These are phyloP conservation scores for Nicotiana attenuata DNA, from an alignment of 257 asterid species.

Conservation along the genomic window DNA sequence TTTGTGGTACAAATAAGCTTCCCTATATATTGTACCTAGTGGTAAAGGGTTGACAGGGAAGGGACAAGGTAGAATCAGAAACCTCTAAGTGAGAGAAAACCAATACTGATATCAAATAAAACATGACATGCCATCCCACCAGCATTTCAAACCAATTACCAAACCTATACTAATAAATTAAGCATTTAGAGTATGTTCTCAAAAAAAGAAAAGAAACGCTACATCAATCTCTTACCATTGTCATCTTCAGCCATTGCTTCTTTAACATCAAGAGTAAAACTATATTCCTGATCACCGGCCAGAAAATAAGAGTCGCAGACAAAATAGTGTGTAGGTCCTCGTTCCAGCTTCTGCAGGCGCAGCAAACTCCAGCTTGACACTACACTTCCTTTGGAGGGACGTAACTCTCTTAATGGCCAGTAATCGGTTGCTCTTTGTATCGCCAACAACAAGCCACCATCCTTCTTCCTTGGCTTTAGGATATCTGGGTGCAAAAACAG, in stretches of 20 bases:
- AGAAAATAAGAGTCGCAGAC: slow-evolving; percentile 33
- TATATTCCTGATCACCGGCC: slow-evolving; percentile 40
- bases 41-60: neutral
- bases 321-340: slow-evolving; percentile 29
- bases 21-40: no score
- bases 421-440: slow-evolving; percentile 28
- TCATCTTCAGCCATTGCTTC: slow-evolving; percentile 14
- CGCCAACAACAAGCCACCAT: slow-evolving; percentile 44
- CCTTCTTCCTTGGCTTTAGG: slow-evolving; percentile 41
- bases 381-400: slow-evolving; percentile 30
- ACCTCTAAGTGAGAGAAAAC: neutral
- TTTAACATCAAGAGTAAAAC: slow-evolving; percentile 30
- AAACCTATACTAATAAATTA: neutral
- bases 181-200: neutral
- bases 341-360: slow-evolving; percentile 29
- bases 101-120: neutral
- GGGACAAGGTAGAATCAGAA: neutral
- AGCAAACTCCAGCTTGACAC: slow-evolving; percentile 31
- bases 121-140: neutral
- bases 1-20: no score
- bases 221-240: slow-evolving; percentile 5
- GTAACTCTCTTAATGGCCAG: slow-evolving; percentile 37
- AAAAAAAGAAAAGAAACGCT: neutral
- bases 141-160: neutral
- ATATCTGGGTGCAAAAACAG: slow-evolving; percentile 34